Percentiles rank a stretch among this genome's conserved stretches.
phyloP scores from a whole-genome alignment of 202 grass and related monocot species.

The Setaria viridis region DNA sequence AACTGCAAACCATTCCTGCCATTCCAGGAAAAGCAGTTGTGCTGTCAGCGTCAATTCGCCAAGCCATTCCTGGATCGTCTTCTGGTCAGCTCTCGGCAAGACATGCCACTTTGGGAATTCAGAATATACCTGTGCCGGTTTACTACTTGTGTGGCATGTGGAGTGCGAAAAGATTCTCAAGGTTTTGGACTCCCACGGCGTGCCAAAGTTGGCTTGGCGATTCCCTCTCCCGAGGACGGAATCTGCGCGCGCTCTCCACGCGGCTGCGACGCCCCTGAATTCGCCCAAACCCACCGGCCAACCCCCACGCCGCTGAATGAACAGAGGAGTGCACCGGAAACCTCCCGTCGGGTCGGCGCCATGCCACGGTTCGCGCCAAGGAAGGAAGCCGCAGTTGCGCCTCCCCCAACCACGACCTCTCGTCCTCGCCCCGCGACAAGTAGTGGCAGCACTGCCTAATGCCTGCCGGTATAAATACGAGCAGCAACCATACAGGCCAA shows the following conservation, averaged over 20 bases:
- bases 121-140: background rate
- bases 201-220: background rate
- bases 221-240: background rate
- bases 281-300: slow-evolving; percentile 13
- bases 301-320: slow-evolving; percentile 9
- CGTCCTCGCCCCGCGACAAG: background rate
- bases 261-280: background rate
- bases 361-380: background rate
- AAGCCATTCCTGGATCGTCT: background rate
- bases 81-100: background rate
- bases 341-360: background rate
- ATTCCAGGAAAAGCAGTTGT: background rate
- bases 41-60: background rate
- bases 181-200: slow-evolving; percentile 9
- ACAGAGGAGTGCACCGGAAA: background rate
- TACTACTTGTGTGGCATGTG: background rate
- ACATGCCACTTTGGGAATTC: background rate
- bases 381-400: slow-evolving; percentile 4
- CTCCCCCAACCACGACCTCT: slow-evolving; percentile 10
- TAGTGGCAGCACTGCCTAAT: background rate
- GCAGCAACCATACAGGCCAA: background rate
- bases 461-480: slow-evolving; percentile 15
- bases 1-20: background rate
- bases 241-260: background rate
- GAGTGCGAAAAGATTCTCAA: background rate